Evolutionary conservation across 352 stramenopile species (phyloP), one percentile per base, ranked within the genome.

Genomic region (Elongisporangium anandrum): DNA sequence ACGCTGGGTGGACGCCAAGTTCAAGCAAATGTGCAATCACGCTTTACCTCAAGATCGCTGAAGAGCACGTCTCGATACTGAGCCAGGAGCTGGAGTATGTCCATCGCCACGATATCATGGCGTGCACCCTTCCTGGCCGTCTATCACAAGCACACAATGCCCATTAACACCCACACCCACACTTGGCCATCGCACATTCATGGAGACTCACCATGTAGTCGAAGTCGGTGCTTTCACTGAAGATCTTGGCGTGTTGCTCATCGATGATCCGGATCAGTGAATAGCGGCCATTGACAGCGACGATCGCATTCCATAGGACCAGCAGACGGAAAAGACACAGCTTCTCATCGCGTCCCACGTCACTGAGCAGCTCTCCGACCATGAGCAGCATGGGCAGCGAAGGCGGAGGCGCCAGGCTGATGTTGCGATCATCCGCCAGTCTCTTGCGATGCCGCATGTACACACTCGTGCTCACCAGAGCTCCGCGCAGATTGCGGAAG

Each of bases 1-100:
- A 50, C 20, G 19, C 13, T n/a, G n/a, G n/a, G n/a, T n/a, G 22
- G 45, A 2, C 6, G 7, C 24, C 34, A 56, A 19, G 23, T 59
- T 19, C 45, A 57, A 29, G 2, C 9, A 13, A 17, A 41, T 29
- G 26, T 21, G 34, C 39, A 4, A 19, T 19, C 12, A 9, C 16
- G 19, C 15, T 41, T 16, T 54, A 87, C 81, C 75, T 91, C 81
- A 38, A 91, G 68, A 38, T 89, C 81, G 54, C 69, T 83, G 59
- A 89, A 91, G 41, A 89, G 72, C 15, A 89, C 66, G 50, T 88
- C 81, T 16, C 79, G 73, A 39, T 89, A 86, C 16, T 87, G 70
- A 17, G 76, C 71, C 66, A 91, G 75, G 16, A 89, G 61, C 24
- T 78, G 63, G 52, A 91, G 59, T 9, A 89, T 51, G 5, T 83